Conservation (phyloP, 2,329 filamentous ascomycete species). For the Teratosphaeria pseudoeucalypti region DNA sequence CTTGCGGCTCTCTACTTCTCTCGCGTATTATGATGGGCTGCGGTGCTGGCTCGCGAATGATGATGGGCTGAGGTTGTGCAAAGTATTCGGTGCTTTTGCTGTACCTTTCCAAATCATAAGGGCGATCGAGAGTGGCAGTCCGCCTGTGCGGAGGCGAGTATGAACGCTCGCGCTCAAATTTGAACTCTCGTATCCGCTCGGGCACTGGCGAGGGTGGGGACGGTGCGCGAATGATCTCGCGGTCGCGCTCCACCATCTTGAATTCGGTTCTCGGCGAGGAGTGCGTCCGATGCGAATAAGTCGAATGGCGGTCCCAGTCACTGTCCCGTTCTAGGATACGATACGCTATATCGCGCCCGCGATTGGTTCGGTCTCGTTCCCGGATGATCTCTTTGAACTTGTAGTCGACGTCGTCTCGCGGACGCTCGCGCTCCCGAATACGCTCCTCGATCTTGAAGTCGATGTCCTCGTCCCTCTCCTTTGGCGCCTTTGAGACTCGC, state of each 20-base stretch:
- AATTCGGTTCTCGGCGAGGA: constrained; percentile 26
- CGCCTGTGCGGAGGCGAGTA: constrained; percentile 30
- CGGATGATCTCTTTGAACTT: constrained; percentile 30
- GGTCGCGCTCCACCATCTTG: constrained; percentile 28
- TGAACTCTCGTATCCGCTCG: constrained; percentile 40
- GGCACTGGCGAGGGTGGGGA: constrained; percentile 31
- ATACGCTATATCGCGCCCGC: constrained; percentile 23
- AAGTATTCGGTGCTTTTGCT: constrained; percentile 45
- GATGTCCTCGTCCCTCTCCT: constrained; percentile 9
- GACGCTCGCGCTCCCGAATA: constrained; percentile 8
- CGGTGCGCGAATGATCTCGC: constrained; percentile 20
- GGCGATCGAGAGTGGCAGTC: constrained; percentile 22
- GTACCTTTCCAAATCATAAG: constrained; percentile 40
- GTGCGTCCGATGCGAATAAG: not conserved
- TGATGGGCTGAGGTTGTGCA: constrained; percentile 35
- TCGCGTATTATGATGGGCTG: constrained; percentile 47
- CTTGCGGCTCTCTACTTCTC: constrained; percentile 35
- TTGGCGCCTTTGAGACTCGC: constrained; percentile 1
- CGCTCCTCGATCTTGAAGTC: constrained; percentile 18
- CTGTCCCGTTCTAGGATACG: constrained; percentile 23
- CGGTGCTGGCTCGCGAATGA: constrained; percentile 41
- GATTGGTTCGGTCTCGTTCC: constrained; percentile 20
- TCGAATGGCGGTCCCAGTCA: constrained; percentile 11
- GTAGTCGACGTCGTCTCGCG: constrained; percentile 20
- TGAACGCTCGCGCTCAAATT: constrained; percentile 42